These are phyloP conservation scores for Aspergillus caelatus DNA, from an alignment of 2,329 filamentous ascomycete species.

Conservation along the genomic window DNA sequence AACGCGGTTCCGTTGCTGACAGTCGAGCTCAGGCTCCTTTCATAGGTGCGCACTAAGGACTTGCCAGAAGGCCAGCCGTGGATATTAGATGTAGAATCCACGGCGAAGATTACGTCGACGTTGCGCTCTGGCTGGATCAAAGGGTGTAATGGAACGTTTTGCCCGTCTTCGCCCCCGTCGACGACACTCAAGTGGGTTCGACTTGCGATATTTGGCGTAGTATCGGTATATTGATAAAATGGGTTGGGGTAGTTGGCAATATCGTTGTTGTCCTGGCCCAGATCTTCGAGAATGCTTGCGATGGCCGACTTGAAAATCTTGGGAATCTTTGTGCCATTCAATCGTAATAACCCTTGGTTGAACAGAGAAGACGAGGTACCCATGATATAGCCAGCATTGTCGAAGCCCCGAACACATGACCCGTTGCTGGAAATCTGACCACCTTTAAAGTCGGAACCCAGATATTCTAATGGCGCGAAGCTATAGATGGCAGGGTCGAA, in stretches of 20 bases:
- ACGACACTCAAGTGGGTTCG: conserved; percentile 64
- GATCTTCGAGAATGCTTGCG: conserved; percentile 50
- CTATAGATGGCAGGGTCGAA: conserved; percentile 71
- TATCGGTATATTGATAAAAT: conserved; percentile 66
- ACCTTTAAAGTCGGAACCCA: conserved; percentile 70
- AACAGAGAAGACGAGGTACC: conserved; percentile 82
- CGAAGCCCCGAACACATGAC: conserved; percentile 74
- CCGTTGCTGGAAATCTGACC: conserved; percentile 59
- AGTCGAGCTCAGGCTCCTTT: conserved; percentile 57
- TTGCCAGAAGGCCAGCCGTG: conserved; percentile 74
- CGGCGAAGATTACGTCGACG: conserved; percentile 79
- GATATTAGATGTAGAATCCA: conserved; percentile 74
- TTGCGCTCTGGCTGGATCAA: conserved; percentile 72
- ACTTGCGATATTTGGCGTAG: conserved; percentile 59
- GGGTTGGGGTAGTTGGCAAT: conserved; percentile 78
- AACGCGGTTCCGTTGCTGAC: conserved; percentile 68
- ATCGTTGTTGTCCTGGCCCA: conserved; percentile 65
- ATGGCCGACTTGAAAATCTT: conserved; percentile 55
- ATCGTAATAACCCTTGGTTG: conserved; percentile 69
- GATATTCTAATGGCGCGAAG: conserved; percentile 68
- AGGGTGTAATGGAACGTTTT: conserved; percentile 79
- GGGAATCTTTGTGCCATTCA: conserved; percentile 57
- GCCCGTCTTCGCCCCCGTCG: conserved; percentile 74
- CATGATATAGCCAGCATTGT: conserved; percentile 79
- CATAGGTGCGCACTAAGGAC: conserved; percentile 69